Base-by-base conservation (phyloP, 495 filamentous ascomycete species). In the Cetradonia linearis region DNA sequence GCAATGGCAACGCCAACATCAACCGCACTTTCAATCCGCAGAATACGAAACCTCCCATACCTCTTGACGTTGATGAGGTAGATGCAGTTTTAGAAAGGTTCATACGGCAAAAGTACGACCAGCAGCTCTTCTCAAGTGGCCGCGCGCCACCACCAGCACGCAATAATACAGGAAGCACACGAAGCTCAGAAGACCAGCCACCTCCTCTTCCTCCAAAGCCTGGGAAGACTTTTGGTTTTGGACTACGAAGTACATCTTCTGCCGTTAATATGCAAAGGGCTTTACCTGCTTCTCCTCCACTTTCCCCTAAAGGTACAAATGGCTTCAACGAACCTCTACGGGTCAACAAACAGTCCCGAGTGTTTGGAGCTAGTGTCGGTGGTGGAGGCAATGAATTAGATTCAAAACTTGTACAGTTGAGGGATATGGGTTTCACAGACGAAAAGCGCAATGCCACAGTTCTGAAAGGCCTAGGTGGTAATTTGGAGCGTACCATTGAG, bases 31-130 rank as follows among this genome's bases (percentile, higher is more conserved):
- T 85, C 74, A 98, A 98, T 68, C 87, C 94, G 27, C 79, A 85
- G 59, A 87, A 88, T 69, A 80, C 83, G 61, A 87, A 85, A 63
- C 85, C 92, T 3, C 78, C 88, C 6, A 81, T 95, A 23, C 92
- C 94, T 1, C 77, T 93, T 61, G 93, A 95, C 70, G 81, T 83
- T 42, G 94, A 98, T 72, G 90, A 96, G 73, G 83, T 87, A 53
- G 94, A 97, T 66, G 82, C 87, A 18, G 87, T 85, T 40, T 89
- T 98, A 86, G 93, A 98, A 73, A 83, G 86, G 50, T 96, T 88
- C 69, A 95, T 98, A 65, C 81, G 92, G 48, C 83, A 91, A 63
- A 98, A 98, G 74, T 98, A 98, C 70, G 82, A 94, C 70, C 77
- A 85, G 60, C 77, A 75, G 63, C 72, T 68, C 37, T 78, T 82